Evolutionary conservation across 176 grass and related monocot species (phyloP).

Genomic region (Aegilops tauschii): DNA sequence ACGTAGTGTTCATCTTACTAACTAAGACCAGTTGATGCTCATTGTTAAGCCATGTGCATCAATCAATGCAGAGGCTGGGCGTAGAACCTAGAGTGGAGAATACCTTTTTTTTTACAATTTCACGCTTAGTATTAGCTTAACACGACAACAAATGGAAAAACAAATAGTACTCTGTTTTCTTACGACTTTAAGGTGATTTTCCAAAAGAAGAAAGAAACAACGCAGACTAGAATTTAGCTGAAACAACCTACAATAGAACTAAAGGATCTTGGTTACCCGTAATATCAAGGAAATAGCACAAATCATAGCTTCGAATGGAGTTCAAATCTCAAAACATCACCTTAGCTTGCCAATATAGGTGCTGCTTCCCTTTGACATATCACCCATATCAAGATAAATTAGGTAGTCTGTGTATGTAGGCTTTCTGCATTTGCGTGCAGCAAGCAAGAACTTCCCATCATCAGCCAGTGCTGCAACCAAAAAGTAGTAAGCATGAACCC

Average conservation of each 20-base stretch:
- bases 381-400: constrained; percentile 67
- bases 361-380: constrained; percentile 78
- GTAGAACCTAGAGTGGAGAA: background rate
- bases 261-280: background rate
- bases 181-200: background rate
- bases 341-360: constrained; percentile 96
- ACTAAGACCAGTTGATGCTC: background rate
- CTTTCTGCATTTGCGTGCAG: constrained; percentile 82
- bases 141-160: background rate
- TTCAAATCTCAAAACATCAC: constrained; percentile 37
- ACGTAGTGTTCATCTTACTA: background rate
- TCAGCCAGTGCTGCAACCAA: too few species aligned
- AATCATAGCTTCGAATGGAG: background rate
- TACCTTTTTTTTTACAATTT: background rate
- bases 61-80: background rate
- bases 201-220: background rate
- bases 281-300: background rate
- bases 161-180: background rate
- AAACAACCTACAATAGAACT: constrained; percentile 2
- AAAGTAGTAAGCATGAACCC: too few species aligned
- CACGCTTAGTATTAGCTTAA: background rate
- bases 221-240: background rate
- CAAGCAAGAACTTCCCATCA: constrained; percentile 62
- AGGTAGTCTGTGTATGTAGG: constrained; percentile 94
- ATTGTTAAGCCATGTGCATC: background rate